Conservation (phyloP, 2,329 filamentous ascomycete species). For the Colletotrichum aenigma region DNA sequence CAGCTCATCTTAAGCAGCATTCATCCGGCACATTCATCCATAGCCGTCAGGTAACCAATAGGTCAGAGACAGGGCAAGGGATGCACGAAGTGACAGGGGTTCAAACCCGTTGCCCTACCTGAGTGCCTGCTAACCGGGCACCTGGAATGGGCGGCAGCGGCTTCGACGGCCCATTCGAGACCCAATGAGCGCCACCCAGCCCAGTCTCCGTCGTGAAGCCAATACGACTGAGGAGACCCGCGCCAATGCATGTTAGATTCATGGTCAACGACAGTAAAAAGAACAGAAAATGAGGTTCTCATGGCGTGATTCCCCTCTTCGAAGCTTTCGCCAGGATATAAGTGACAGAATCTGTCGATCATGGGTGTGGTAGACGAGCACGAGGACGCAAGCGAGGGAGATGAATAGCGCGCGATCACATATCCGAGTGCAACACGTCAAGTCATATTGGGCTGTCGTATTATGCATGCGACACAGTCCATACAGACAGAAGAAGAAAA, state of each 20-base stretch:
- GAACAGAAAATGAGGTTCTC: not conserved
- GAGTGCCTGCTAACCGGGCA: slow-evolving; percentile 1
- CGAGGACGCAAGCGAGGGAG: not conserved
- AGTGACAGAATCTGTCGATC: not conserved
- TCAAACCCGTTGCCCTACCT: not conserved
- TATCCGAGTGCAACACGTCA: not conserved
- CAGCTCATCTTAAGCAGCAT: not conserved
- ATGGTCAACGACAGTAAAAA: not conserved
- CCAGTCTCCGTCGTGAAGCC: not conserved
- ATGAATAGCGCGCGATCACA: not conserved
- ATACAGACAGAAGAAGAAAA: not conserved
- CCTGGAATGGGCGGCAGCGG: not conserved
- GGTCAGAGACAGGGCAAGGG: not conserved
- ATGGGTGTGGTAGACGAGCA: not conserved
- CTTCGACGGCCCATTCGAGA: not conserved
- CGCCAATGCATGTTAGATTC: not conserved
- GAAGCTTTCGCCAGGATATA: not conserved
- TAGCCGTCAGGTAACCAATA: not conserved
- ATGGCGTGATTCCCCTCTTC: not conserved
- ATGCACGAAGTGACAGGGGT: not conserved
- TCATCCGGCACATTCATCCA: not conserved
- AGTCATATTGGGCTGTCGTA: not conserved
- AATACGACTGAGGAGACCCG: not conserved
- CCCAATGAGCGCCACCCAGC: not conserved
- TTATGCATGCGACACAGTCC: not conserved